These are phyloP conservation scores for Syncephalastrum sp. DNA, from an alignment of 371 early-diverging fungal genomes.

Conservation along the genomic window DNA sequence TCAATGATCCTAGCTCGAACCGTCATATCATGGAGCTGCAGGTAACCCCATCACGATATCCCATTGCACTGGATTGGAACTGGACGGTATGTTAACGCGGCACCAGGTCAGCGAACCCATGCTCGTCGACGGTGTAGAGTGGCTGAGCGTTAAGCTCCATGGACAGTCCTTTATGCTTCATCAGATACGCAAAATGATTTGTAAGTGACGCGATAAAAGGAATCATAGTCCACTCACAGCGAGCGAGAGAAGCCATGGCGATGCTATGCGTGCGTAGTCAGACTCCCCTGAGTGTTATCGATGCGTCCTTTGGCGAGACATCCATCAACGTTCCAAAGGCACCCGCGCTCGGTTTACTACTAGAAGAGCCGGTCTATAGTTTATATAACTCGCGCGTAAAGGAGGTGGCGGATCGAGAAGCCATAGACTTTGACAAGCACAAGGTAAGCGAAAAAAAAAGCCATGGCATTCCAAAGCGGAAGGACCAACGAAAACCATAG, in stretches of 20 bases:
- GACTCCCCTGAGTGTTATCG: slow-evolving; percentile 71
- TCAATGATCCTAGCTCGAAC: slow-evolving; percentile 74
- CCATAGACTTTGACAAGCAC: slow-evolving; percentile 48
- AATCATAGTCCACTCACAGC: background rate
- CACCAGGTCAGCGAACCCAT: slow-evolving; percentile 70
- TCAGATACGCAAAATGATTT: slow-evolving; percentile 99
- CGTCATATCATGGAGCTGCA: slow-evolving; percentile 82
- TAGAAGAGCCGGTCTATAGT: slow-evolving; percentile 77
- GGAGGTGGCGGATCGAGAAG: slow-evolving; percentile 18
- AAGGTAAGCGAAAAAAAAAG: slow-evolving; percentile 16
- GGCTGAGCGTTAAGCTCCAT: slow-evolving; percentile 90
- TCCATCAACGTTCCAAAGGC: slow-evolving; percentile 97
- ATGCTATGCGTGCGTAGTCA: slow-evolving; percentile 75
- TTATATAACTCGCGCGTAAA: slow-evolving; percentile 58
- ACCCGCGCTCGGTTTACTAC: slow-evolving; percentile 92
- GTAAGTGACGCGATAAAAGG: slow-evolving; percentile 31
- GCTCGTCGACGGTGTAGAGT: slow-evolving; percentile 79
- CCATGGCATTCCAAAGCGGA: no score
- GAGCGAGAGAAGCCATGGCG: slow-evolving; percentile 53
- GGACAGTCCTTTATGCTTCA: slow-evolving; percentile 99
- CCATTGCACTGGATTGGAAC: background rate
- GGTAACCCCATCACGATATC: slow-evolving; percentile 31
- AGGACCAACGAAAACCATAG: no score
- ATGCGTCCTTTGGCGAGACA: slow-evolving; percentile 59
- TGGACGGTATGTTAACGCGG: background rate